Evolutionary conservation across 129 eudicot species (phyloP), one percentile per base, ranked within the genome.

Genomic region (Smallanthus sonchifolius): DNA sequence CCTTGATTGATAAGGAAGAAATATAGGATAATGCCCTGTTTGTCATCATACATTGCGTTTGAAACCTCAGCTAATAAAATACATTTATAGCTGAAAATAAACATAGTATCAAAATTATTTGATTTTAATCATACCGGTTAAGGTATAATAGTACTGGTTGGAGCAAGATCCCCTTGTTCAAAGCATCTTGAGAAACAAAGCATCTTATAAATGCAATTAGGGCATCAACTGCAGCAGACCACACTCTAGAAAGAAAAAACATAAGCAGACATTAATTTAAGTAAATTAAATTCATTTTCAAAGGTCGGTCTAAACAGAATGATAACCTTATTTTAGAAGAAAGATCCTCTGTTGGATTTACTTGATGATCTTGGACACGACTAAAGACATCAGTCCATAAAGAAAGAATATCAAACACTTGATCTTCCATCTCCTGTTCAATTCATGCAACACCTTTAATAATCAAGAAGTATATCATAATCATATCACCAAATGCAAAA

Each of bases 221-320:
- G 7, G 98, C 97, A 73, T 90, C 96, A 54, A 94, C 76, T 70
- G 98, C 95, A 59, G 97, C 91, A 83, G 96, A 82, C 96, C 97
- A 94, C 76, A 94, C 97, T 76, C 98, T 94, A 65, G 74, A 80
- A 43, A 73, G 10, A 77, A 43, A 43, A 67, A 79, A 59, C 47
- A 76, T 47, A 30, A 67, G 59, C 34, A 34, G 36, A 35, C 30
- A 49, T 79, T 38, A 76, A 32, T 57, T 48, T 30, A 20, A 15
- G 36, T 66, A 76, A 35, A 10, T 30, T 24, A 60, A 14, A 20
- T 30, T 68, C 34, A 20, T 4, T 52, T 24, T 51, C n/a, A 10
- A 39, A 32, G 43, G 34, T 43, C 14, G 19, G 34, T 52, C 60
- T 44, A 48, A 70, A 70, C 52, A 70, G 45, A 16, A 43, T 43